phyloP scores from a whole-genome alignment of 2,329 filamentous ascomycete species.

The Anthostomella pinea region DNA sequence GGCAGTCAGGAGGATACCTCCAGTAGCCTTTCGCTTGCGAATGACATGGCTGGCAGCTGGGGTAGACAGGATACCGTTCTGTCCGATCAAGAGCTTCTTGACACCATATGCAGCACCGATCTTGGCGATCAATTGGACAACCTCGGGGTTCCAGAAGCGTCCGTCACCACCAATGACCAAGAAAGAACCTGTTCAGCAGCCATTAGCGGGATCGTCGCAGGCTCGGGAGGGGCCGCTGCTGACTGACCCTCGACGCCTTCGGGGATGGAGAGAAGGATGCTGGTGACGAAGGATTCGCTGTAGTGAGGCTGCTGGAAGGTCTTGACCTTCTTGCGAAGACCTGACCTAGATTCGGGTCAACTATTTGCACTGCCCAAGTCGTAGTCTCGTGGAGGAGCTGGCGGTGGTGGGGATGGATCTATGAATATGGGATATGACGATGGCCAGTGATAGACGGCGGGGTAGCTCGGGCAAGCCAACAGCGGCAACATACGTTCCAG shows the following conservation, averaged over 20 bases:
- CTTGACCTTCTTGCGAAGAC: conserved; percentile 97
- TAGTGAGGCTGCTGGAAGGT: conserved; percentile 96
- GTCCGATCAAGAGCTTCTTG: conserved; percentile 96
- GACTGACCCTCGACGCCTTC: conserved; percentile 76
- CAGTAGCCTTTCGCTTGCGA: conserved; percentile 89
- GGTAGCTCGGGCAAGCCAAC: conserved; percentile 28
- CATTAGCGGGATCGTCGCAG: conserved; percentile 6
- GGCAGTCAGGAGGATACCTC: conserved; percentile 93
- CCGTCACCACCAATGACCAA: conserved; percentile 98
- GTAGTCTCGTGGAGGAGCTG: not conserved
- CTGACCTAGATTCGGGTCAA: conserved; percentile 62
- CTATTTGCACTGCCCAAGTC: not conserved
- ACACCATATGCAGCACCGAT: conserved; percentile 96
- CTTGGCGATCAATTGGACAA: conserved; percentile 94
- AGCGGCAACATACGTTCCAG: conserved; percentile 87
- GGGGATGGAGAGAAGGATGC: conserved; percentile 93
- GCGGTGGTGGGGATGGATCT: not conserved
- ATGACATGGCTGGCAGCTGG: conserved; percentile 96
- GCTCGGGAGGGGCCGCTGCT: not conserved
- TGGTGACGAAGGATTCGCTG: conserved; percentile 91
- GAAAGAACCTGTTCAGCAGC: conserved; percentile 55
- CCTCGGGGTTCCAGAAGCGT: conserved; percentile 95
- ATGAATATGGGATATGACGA: conserved; percentile 5
- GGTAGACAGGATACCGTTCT: conserved; percentile 94
- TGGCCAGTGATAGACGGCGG: conserved; percentile 31